Percentiles rank a stretch among this genome's conserved stretches.
Conservation (phyloP, 2,329 filamentous ascomycete genomes). For the Xylaria sp. region DNA sequence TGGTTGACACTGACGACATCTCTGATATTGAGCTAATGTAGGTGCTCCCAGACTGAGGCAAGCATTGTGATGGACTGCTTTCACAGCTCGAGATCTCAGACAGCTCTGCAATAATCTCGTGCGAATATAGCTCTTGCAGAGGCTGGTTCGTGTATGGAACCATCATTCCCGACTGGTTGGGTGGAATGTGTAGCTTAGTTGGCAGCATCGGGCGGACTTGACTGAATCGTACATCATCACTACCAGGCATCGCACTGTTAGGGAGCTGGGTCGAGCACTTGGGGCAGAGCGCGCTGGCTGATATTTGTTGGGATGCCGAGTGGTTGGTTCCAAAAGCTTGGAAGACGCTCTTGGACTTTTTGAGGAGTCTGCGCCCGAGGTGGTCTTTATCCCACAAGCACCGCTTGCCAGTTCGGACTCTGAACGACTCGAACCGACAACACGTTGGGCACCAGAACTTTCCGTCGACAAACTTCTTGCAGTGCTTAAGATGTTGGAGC, state of each 20-base stretch:
- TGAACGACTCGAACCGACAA: slow-evolving; percentile 26
- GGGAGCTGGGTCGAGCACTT: background rate
- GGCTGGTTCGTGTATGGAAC: no score
- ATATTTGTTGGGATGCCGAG: background rate
- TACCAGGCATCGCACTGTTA: background rate
- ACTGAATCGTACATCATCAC: background rate
- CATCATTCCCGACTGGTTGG: background rate
- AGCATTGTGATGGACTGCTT: slow-evolving; percentile 2
- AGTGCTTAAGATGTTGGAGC: slow-evolving; percentile 41
- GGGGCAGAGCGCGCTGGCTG: background rate
- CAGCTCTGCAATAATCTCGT: background rate
- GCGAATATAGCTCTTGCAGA: background rate
- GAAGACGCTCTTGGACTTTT: slow-evolving; percentile 18
- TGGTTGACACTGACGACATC: background rate
- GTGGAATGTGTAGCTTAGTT: background rate
- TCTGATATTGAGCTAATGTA: background rate
- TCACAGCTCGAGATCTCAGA: background rate
- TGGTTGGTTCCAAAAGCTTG: background rate
- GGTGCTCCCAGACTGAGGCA: background rate
- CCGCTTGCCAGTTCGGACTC: slow-evolving; percentile 24
- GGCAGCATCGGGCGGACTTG: background rate
- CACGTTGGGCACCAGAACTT: slow-evolving; percentile 38
- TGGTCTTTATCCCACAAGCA: slow-evolving; percentile 39
- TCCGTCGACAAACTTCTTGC: slow-evolving; percentile 32
- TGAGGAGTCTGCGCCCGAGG: slow-evolving; percentile 1